Conservation (phyloP, 192 early-diverging fungal genomes). For the Backusella psychrophila region DNA sequence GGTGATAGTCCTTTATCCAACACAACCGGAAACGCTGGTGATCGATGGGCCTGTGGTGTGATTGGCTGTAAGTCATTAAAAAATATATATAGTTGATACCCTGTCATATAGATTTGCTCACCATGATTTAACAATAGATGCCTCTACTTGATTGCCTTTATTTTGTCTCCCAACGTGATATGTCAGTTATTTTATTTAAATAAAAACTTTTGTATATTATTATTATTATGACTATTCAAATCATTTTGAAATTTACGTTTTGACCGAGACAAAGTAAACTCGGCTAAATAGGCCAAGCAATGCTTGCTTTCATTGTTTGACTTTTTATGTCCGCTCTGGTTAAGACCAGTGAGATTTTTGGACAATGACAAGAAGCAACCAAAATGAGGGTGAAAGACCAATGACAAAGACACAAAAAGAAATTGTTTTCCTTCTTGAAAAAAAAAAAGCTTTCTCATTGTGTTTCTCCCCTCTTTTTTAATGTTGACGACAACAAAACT, state of each 20-base stretch:
- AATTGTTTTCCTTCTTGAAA: no score
- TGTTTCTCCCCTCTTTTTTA: no score
- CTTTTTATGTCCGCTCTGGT: background rate
- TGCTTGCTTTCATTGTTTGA: no score
- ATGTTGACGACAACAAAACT: background rate
- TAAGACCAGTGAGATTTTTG: no score
- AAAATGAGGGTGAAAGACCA: no score
- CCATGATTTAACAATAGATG: background rate
- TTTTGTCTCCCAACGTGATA: background rate
- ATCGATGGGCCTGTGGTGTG: constrained; percentile 80
- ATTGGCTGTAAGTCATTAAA: constrained; percentile 51
- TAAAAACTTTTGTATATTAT: background rate
- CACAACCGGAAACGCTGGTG: constrained; percentile 82
- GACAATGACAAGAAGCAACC: no score
- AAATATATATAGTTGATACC: background rate
- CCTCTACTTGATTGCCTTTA: background rate
- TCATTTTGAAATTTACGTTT: background rate
- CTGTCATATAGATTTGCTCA: background rate
- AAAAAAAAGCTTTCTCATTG: no score
- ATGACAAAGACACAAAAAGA: no score
- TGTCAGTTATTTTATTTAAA: background rate
- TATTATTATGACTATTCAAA: background rate
- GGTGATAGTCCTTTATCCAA: constrained; percentile 61
- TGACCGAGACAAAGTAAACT: background rate
- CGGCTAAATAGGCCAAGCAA: background rate